phyloP scores from a whole-genome alignment of 345 rosid genomes.

The Kernera saxatilis region DNA sequence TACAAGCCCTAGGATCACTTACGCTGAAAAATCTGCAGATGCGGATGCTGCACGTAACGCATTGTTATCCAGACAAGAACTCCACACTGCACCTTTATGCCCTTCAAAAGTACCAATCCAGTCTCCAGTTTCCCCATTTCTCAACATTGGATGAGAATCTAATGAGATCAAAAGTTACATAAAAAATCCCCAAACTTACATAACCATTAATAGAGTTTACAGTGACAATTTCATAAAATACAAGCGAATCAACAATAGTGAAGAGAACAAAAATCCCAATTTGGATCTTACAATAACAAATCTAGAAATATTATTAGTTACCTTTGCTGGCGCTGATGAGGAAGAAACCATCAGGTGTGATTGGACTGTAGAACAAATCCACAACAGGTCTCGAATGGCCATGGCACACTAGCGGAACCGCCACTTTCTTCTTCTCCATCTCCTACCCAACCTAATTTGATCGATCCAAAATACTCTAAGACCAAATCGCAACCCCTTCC shows the following conservation, averaged over 20 bases:
- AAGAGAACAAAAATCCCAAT: background rate
- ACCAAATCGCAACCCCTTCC: background rate
- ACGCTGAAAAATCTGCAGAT: slow-evolving; percentile 92
- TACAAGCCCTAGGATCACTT: slow-evolving; percentile 15
- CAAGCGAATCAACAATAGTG: background rate
- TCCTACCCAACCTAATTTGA: background rate
- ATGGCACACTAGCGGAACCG: slow-evolving; percentile 66
- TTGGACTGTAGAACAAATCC: slow-evolving; percentile 64
- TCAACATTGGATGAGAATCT: slow-evolving; percentile 93
- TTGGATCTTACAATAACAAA: background rate
- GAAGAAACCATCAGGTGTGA: slow-evolving; percentile 76
- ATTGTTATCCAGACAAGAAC: slow-evolving; percentile 73
- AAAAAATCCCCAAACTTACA: slow-evolving; percentile 18
- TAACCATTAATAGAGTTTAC: background rate
- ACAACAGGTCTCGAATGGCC: slow-evolving; percentile 79
- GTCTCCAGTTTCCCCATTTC: slow-evolving; percentile 98
- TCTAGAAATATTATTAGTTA: background rate
- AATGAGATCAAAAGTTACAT: slow-evolving; percentile 32
- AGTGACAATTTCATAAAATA: slow-evolving; percentile 39
- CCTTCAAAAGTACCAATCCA: slow-evolving; percentile 98
- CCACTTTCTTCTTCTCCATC: slow-evolving; percentile 71
- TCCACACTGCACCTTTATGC: slow-evolving; percentile 97
- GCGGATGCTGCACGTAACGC: slow-evolving; percentile 92
- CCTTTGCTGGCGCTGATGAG: slow-evolving; percentile 80
- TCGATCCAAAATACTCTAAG: background rate